Percentiles rank a stretch among this genome's conserved stretches.
phyloP scores from a whole-genome alignment of 306 rosid species.

The Pyrus bretschneideri region DNA sequence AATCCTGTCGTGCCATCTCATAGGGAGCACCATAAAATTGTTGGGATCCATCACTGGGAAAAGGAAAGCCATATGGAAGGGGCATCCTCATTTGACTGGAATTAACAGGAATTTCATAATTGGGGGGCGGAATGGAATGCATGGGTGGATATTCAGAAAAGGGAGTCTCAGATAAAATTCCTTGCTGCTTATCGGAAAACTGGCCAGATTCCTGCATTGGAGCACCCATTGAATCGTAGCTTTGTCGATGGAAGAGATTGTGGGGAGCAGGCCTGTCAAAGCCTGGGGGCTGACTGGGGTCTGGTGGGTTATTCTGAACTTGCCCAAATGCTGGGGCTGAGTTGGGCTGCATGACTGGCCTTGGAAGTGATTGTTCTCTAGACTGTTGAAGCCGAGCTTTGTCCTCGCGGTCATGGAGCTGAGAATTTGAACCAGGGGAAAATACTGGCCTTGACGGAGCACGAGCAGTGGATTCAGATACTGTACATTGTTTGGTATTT shows the following conservation, averaged over 20 bases:
- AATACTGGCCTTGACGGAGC: constrained; percentile 63
- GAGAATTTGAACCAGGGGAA: constrained; percentile 80
- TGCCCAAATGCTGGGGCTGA: constrained; percentile 63
- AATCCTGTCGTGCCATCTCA: constrained; percentile 68
- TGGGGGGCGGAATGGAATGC: constrained; percentile 58
- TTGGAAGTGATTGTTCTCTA: constrained; percentile 68
- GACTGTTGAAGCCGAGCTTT: constrained; percentile 59
- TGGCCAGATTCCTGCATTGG: constrained; percentile 54
- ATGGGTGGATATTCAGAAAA: constrained; percentile 59
- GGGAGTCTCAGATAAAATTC: constrained; percentile 49
- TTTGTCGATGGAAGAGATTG: constrained; percentile 45
- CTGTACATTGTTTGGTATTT: constrained; percentile 61
- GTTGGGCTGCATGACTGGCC: constrained; percentile 51
- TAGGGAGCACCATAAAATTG: constrained; percentile 63
- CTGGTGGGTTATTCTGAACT: constrained; percentile 47
- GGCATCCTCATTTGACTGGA: constrained; percentile 68
- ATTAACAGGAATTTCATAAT: constrained; percentile 46
- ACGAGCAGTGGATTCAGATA: constrained; percentile 66
- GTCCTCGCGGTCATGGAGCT: constrained; percentile 72
- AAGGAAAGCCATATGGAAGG: constrained; percentile 57
- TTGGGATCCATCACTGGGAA: constrained; percentile 66
- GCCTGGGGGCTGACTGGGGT: constrained; percentile 55
- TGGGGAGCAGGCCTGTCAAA: constrained; percentile 66
- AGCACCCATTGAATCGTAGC: constrained; percentile 29
- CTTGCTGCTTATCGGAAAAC: constrained; percentile 64